Evolutionary conservation across 176 grass and related monocot species (phyloP).

Genomic region (Echinochloa phyllopogon): DNA sequence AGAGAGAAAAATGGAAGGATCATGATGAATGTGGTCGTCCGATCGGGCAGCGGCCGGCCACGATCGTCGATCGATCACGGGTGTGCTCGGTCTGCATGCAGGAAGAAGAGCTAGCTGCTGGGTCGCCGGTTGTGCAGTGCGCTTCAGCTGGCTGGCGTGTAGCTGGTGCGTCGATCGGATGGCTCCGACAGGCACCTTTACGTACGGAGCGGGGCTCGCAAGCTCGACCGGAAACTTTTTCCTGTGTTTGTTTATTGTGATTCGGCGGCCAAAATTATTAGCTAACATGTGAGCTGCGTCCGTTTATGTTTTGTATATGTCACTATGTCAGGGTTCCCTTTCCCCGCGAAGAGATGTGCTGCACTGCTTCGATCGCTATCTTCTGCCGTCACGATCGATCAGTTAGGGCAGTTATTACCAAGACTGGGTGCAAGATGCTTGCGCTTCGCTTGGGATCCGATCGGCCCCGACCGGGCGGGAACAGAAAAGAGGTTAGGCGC

Average conservation of each 20-base stretch:
- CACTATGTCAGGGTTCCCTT: not conserved
- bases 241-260: not conserved
- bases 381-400: conserved; percentile 25
- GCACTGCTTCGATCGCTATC: not conserved
- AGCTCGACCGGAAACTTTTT: not conserved
- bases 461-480: not conserved
- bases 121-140: not conserved
- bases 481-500: not conserved
- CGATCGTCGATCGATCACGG: not conserved
- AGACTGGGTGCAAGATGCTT: not conserved
- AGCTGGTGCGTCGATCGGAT: not conserved
- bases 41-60: not conserved
- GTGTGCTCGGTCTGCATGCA: not conserved
- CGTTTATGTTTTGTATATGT: not conserved
- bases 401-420: not conserved
- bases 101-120: not conserved
- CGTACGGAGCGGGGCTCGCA: not conserved
- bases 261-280: not conserved
- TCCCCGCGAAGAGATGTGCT: not conserved
- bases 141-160: not conserved
- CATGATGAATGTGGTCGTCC: not conserved
- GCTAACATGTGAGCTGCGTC: not conserved
- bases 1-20: no score
- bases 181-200: conserved; percentile 14
- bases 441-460: conserved; percentile 9